These are phyloP conservation scores for Castanea sativa DNA, from an alignment of 306 rosid genomes.

Conservation along the genomic window DNA sequence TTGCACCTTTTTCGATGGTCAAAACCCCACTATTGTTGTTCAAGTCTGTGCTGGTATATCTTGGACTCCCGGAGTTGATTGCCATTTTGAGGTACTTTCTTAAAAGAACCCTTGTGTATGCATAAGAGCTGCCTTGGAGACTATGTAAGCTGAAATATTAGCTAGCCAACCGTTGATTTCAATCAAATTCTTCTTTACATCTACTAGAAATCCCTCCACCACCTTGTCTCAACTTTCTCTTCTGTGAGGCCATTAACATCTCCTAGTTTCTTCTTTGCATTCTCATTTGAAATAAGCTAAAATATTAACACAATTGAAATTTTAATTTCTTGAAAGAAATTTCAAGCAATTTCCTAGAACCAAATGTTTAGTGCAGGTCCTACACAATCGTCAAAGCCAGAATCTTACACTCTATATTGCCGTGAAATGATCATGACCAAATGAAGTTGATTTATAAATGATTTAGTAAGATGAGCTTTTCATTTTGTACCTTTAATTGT, in stretches of 20 bases:
- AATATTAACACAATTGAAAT: no score
- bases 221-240: background rate
- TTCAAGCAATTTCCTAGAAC: no score
- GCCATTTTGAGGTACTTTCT: background rate
- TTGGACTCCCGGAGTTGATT: background rate
- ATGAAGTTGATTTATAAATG: no score
- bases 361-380: no score
- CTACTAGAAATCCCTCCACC: background rate
- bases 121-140: background rate
- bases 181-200: background rate
- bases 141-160: background rate
- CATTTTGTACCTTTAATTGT: background rate
- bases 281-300: background rate
- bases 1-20: background rate
- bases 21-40: background rate
- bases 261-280: background rate
- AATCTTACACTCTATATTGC: no score
- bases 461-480: no score
- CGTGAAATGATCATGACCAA: no score
- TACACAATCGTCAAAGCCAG: no score
- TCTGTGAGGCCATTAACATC: background rate
- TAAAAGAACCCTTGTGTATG: background rate
- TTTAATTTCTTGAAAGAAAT: no score
- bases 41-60: background rate
- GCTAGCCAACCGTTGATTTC: background rate